These are phyloP conservation scores for Nothophoma quercina DNA, from an alignment of 2,329 filamentous ascomycete genomes.

Conservation along the genomic window DNA sequence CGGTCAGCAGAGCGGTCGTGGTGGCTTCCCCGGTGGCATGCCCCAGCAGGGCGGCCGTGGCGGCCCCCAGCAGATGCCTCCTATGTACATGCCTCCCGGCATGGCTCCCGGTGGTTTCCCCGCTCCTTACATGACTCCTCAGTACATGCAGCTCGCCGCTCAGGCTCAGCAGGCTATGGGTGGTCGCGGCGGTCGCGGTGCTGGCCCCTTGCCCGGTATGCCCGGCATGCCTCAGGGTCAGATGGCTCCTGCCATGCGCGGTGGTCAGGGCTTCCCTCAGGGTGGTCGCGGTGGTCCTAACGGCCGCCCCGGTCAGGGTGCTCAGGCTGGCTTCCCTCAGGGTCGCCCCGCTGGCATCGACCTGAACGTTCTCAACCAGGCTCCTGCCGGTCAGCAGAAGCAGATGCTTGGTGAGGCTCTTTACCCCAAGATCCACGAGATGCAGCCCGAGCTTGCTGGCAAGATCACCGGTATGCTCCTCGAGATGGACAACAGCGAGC, in stretches of 20 bases:
- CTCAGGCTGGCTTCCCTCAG: conserved; percentile 44
- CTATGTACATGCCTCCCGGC: conserved; percentile 78
- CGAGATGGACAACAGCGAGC: conserved; percentile 97
- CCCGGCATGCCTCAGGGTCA: conserved; percentile 75
- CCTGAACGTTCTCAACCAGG: conserved; percentile 59
- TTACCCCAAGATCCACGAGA: conserved; percentile 96
- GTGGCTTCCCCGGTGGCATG: conserved; percentile 84
- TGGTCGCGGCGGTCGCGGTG: conserved; percentile 67
- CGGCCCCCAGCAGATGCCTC: conserved; percentile 85
- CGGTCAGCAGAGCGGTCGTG: conserved; percentile 79
- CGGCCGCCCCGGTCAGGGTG: conserved; percentile 42
- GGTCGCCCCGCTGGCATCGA: conserved; percentile 54
- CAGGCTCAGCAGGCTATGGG: conserved; percentile 66
- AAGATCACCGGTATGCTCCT: conserved; percentile 99
- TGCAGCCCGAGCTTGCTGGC: conserved; percentile 94
- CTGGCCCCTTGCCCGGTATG: conserved; percentile 66
- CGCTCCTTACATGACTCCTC: conserved; percentile 76
- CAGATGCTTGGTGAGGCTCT: conserved; percentile 97
- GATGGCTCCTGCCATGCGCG: conserved; percentile 61
- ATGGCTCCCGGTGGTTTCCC: conserved; percentile 73
- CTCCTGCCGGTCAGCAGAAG: conserved; percentile 83
- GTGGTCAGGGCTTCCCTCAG: conserved; percentile 50
- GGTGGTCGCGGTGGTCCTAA: conserved; percentile 47
- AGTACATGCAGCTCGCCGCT: conserved; percentile 81
- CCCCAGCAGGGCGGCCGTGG: conserved; percentile 87